phyloP scores from a whole-genome alignment of 1,284 basidiomycete species.

The Meripilus lineatus region DNA sequence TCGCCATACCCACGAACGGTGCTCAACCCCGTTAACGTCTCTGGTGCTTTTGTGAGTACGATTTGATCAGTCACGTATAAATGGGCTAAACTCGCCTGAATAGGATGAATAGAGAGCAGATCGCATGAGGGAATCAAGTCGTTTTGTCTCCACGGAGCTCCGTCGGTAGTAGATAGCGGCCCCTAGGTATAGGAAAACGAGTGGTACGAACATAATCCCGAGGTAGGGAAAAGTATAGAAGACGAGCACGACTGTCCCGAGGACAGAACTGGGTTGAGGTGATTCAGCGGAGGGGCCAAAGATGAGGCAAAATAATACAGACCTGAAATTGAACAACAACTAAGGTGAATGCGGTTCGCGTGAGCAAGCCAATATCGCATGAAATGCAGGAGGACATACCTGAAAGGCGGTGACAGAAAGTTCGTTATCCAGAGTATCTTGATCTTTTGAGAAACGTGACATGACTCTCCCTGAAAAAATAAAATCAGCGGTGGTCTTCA shows the following conservation, averaged over 20 bases:
- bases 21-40: slow-evolving; percentile 58
- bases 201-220: slow-evolving; percentile 53
- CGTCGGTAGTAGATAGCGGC: slow-evolving; percentile 49
- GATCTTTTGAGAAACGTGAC: slow-evolving; percentile 60
- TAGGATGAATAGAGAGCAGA: slow-evolving; percentile 60
- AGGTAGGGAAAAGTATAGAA: slow-evolving; percentile 63
- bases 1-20: slow-evolving; percentile 63
- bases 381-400: slow-evolving; percentile 14
- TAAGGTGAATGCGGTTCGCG: too few species aligned
- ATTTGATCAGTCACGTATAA: slow-evolving; percentile 34
- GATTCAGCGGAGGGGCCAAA: not conserved
- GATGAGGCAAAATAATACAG: not conserved
- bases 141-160: slow-evolving; percentile 61
- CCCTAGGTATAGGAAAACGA: slow-evolving; percentile 44
- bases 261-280: slow-evolving; percentile 26
- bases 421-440: slow-evolving; percentile 51
- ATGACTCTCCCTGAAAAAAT: slow-evolving; percentile 44
- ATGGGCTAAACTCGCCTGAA: slow-evolving; percentile 24
- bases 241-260: slow-evolving; percentile 53
- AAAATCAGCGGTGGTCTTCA: not conserved
- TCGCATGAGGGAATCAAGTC: slow-evolving; percentile 65
- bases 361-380: too few species aligned
- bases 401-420: slow-evolving; percentile 36
- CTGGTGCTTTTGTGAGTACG: slow-evolving; percentile 30
- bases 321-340: slow-evolving; percentile 43